A percentile compares a stretch with the other conserved stretches of the same genome.
Conservation (phyloP, 768 basidiomycete genomes). For the Mycena rebaudengoi region DNA sequence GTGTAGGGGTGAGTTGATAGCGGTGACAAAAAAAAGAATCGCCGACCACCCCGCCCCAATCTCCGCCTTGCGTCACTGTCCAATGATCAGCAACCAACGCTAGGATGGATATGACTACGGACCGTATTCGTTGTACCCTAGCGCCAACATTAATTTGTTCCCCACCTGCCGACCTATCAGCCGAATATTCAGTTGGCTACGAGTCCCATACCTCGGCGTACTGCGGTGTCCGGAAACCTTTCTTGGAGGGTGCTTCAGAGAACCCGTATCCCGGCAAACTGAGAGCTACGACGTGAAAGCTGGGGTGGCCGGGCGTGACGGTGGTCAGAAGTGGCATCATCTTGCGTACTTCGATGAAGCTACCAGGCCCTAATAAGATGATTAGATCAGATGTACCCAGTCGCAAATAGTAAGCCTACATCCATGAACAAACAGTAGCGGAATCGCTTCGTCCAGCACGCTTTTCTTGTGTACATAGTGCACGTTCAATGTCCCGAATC, state of each 20-base stretch:
- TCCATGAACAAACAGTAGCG: slow-evolving; percentile 5
- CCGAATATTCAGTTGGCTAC: background rate
- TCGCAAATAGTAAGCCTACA: slow-evolving; percentile 21
- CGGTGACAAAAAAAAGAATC: background rate
- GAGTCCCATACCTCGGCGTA: slow-evolving; percentile 57
- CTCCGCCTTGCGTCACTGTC: slow-evolving; percentile 56
- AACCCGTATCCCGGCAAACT: slow-evolving; percentile 72
- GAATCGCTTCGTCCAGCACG: background rate
- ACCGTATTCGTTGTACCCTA: slow-evolving; percentile 62
- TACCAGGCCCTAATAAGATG: slow-evolving; percentile 60
- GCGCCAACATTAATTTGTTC: slow-evolving; percentile 57
- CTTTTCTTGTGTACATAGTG: no score
- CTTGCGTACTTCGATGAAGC: slow-evolving; percentile 65
- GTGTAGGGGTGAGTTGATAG: slow-evolving; percentile 10
- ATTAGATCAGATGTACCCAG: background rate
- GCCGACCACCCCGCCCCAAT: slow-evolving; percentile 53
- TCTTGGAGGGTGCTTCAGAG: slow-evolving; percentile 60
- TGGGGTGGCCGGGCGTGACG: slow-evolving; percentile 51
- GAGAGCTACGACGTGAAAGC: slow-evolving; percentile 69
- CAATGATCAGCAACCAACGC: background rate
- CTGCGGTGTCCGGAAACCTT: slow-evolving; percentile 55
- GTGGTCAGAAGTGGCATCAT: slow-evolving; percentile 60
- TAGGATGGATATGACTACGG: background rate
- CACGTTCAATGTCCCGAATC: no score
- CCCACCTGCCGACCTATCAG: slow-evolving; percentile 41